Conservation (phyloP, 2,329 filamentous ascomycete genomes). For the Diaporthe capsici region DNA sequence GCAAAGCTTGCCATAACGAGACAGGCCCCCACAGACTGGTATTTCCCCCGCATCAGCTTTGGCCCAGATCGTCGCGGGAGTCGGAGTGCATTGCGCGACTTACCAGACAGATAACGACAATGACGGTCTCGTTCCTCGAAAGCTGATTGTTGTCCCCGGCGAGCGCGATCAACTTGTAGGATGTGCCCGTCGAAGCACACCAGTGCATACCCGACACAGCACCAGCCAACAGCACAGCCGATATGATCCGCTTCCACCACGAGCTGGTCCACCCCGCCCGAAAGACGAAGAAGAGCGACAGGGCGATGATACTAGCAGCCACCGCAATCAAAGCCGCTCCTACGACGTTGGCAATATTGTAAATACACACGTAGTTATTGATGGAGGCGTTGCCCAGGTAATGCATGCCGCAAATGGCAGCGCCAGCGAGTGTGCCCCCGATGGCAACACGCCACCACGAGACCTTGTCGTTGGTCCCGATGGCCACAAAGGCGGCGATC, state of each 20-base stretch:
- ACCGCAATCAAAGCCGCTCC: slow-evolving; percentile 81
- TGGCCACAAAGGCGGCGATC: slow-evolving; percentile 78
- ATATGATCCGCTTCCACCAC: slow-evolving; percentile 81
- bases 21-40: slow-evolving; percentile 74
- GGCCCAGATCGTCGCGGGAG: slow-evolving; percentile 29
- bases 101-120: slow-evolving; percentile 81
- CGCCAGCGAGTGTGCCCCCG: slow-evolving; percentile 79
- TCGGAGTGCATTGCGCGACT: slow-evolving; percentile 47
- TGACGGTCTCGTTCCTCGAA: slow-evolving; percentile 76
- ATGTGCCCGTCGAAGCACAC: slow-evolving; percentile 80
- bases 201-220: slow-evolving; percentile 92
- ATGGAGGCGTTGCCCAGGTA: slow-evolving; percentile 90
- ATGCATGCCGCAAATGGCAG: slow-evolving; percentile 87
- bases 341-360: slow-evolving; percentile 71
- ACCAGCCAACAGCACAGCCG: slow-evolving; percentile 76
- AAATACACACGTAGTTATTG: slow-evolving; percentile 79
- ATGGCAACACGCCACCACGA: slow-evolving; percentile 70
- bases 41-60: slow-evolving; percentile 37
- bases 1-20: slow-evolving; percentile 70
- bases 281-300: slow-evolving; percentile 84
- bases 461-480: slow-evolving; percentile 70
- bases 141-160: slow-evolving; percentile 58
- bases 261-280: slow-evolving; percentile 82
- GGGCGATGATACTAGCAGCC: slow-evolving; percentile 76
- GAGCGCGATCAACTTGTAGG: slow-evolving; percentile 70